Evolutionary conservation across 768 basidiomycete genomes (phyloP).

Genomic region (Leccinellum luteum): DNA sequence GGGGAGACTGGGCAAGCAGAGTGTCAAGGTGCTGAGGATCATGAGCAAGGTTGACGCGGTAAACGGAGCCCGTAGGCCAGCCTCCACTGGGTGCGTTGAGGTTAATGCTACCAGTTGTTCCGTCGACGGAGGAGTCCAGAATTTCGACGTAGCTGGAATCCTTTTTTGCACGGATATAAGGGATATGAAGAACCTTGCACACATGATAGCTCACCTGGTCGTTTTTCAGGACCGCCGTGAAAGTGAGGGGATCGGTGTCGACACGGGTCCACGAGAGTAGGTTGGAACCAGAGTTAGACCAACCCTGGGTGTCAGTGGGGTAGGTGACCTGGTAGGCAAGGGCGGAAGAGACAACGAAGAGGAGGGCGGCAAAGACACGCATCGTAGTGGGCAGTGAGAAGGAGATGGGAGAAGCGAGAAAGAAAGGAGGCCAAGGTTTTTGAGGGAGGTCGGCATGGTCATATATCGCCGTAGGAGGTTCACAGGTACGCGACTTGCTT

Average conservation of each 20-base stretch:
- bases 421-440: conserved; percentile 3
- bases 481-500: conserved; percentile 8
- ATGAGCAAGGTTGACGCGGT: conserved; percentile 70
- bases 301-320: conserved; percentile 47
- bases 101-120: conserved; percentile 36
- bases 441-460: background rate
- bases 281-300: conserved; percentile 55
- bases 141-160: conserved; percentile 41
- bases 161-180: conserved; percentile 19
- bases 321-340: conserved; percentile 61
- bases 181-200: background rate
- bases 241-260: conserved; percentile 61
- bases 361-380: conserved; percentile 40
- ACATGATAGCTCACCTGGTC: conserved; percentile 38
- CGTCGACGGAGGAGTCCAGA: conserved; percentile 55
- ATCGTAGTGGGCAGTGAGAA: conserved; percentile 31
- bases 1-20: conserved; percentile 69
- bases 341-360: conserved; percentile 53
- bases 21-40: conserved; percentile 42
- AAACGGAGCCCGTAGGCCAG: conserved; percentile 61
- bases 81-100: conserved; percentile 59
- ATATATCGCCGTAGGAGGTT: conserved; percentile 5
- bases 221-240: conserved; percentile 67
- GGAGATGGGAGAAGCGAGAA: background rate
- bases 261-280: conserved; percentile 64